Percentiles rank a stretch among this genome's conserved stretches.
Conservation (phyloP, 2,329 filamentous ascomycete species). For the Ilyonectria sp. region DNA sequence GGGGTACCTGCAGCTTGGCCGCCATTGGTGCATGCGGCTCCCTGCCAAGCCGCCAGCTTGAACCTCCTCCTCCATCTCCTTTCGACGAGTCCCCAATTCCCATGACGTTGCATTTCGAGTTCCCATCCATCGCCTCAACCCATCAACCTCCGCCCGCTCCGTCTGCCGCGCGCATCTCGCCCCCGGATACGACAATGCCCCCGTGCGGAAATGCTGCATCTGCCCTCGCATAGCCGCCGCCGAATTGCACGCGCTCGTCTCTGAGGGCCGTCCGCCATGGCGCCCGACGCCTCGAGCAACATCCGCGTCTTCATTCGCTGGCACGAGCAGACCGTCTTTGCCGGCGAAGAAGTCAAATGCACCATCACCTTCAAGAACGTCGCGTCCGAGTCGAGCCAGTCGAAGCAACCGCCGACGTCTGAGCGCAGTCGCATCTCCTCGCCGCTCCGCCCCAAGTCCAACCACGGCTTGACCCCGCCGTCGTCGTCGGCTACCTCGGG, state of each 20-base stretch:
- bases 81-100: constrained; percentile 38
- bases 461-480: constrained; percentile 61
- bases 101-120: constrained; percentile 49
- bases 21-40: constrained; percentile 43
- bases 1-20: constrained; percentile 39
- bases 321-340: constrained; percentile 94
- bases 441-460: constrained; percentile 61
- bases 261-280: constrained; percentile 60
- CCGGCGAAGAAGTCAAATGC: constrained; percentile 95
- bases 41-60: constrained; percentile 44
- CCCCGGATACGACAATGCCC: constrained; percentile 37
- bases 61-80: constrained; percentile 50
- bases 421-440: constrained; percentile 58
- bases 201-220: constrained; percentile 51
- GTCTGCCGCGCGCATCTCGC: constrained; percentile 11
- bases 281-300: constrained; percentile 71
- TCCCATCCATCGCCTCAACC: constrained; percentile 34
- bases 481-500: constrained; percentile 57
- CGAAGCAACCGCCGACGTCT: constrained; percentile 45
- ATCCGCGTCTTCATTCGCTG: constrained; percentile 97
- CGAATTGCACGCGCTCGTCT: constrained; percentile 48
- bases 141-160: constrained; percentile 16
- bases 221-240: constrained; percentile 45
- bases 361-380: constrained; percentile 97
- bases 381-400: constrained; percentile 61